These are phyloP conservation scores for Aspergillus pseudoterreus DNA, from an alignment of 2,329 filamentous ascomycete genomes.

Conservation along the genomic window DNA sequence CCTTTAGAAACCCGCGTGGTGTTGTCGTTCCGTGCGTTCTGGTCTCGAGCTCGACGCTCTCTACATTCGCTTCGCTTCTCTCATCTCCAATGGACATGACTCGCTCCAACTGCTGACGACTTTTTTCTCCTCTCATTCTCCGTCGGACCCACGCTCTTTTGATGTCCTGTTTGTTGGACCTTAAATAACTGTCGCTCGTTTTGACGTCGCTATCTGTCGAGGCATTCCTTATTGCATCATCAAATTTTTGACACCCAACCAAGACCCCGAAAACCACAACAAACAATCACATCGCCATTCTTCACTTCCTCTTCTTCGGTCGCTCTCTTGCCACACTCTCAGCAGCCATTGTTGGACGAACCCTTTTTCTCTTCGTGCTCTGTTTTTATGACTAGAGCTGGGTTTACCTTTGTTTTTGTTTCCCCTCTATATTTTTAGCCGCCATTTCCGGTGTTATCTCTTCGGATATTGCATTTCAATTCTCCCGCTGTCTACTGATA, in stretches of 20 bases:
- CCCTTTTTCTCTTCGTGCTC: conserved; percentile 7
- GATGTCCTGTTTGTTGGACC: conserved; percentile 12
- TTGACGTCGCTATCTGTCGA: conserved; percentile 20
- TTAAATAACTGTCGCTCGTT: conserved; percentile 14
- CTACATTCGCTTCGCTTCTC: conserved; percentile 15
- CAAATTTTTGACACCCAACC: conserved; percentile 12
- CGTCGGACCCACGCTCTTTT: conserved; percentile 21
- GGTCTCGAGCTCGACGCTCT: conserved; percentile 28
- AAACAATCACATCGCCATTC: conserved; percentile 16
- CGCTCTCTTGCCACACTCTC: not conserved
- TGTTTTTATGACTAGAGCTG: conserved; percentile 8
- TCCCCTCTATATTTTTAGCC: conserved; percentile 2
- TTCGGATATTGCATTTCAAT: conserved; percentile 7
- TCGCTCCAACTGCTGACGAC: conserved; percentile 13
- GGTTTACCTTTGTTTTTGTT: conserved; percentile 7
- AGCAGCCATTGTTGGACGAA: conserved; percentile 8
- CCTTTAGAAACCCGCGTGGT: conserved; percentile 26
- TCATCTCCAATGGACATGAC: conserved; percentile 13
- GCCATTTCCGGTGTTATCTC: conserved; percentile 3
- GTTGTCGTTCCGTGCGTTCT: conserved; percentile 18
- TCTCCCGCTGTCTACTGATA: conserved; percentile 16
- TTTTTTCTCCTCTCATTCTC: conserved; percentile 2
- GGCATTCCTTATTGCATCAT: conserved; percentile 27
- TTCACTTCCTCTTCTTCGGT: not conserved
- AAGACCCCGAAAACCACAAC: conserved; percentile 15